Conservation (phyloP, 1,139 yeast species). For the Hansenula sp. region DNA sequence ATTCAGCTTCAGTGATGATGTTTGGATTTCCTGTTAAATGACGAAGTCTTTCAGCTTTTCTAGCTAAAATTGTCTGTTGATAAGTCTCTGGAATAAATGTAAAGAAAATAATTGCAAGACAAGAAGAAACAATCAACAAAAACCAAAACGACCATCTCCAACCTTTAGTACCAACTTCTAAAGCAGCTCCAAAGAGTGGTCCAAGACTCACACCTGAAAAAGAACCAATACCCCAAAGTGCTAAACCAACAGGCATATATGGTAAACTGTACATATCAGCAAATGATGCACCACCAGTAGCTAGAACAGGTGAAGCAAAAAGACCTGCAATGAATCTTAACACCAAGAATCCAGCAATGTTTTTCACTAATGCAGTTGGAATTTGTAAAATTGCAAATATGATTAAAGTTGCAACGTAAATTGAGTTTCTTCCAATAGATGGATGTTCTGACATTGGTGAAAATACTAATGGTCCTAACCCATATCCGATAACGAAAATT, state of each 20-base stretch:
- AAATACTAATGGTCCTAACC: conserved; percentile 50
- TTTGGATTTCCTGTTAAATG: conserved; percentile 39
- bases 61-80: conserved; percentile 37
- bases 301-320: conserved; percentile 53
- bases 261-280: conserved; percentile 46
- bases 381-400: conserved; percentile 54
- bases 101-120: conserved; percentile 29
- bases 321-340: conserved; percentile 51
- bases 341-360: conserved; percentile 47
- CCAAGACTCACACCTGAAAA: conserved; percentile 63
- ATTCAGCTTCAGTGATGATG: conserved; percentile 30
- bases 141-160: conserved; percentile 50
- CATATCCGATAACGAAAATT: conserved; percentile 54
- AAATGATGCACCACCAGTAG: conserved; percentile 57
- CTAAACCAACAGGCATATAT: conserved; percentile 38
- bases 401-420: conserved; percentile 49
- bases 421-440: conserved; percentile 46
- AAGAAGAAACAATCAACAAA: conserved; percentile 34
- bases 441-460: conserved; percentile 53
- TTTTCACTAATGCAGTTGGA: conserved; percentile 53
- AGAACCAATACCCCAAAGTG: conserved; percentile 47
- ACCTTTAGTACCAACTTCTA: conserved; percentile 33
- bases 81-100: conserved; percentile 49
- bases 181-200: conserved; percentile 53
- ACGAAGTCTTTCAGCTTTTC: conserved; percentile 42